Conservation (phyloP, 2,329 filamentous ascomycete species). For the Aureobasidium melanogenum region DNA sequence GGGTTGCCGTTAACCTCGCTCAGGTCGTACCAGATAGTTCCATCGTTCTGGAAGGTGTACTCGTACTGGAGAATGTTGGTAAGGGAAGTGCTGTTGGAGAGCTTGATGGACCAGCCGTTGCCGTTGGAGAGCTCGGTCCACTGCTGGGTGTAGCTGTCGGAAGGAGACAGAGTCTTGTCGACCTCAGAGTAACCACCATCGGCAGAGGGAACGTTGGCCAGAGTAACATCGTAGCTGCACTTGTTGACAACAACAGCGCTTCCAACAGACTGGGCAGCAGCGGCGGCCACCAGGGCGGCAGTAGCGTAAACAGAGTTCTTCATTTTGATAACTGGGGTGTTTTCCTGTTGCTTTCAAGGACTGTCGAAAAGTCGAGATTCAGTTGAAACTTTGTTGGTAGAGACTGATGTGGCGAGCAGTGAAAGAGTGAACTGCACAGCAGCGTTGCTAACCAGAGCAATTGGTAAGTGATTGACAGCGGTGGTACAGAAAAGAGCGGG, state of each 20-base stretch:
- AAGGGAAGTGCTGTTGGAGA: conserved; percentile 22
- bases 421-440: conserved; percentile 28
- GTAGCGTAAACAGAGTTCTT: conserved; percentile 21
- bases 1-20: conserved; percentile 31
- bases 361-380: background rate
- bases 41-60: conserved; percentile 29
- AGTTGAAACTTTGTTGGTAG: conserved; percentile 14
- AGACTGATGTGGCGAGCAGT: conserved; percentile 21
- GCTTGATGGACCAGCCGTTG: conserved; percentile 32
- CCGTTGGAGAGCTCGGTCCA: conserved; percentile 27
- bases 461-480: conserved; percentile 20
- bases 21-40: conserved; percentile 31
- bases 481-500: conserved; percentile 13
- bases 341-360: conserved; percentile 11
- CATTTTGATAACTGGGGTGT: conserved; percentile 15
- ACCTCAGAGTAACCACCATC: conserved; percentile 19
- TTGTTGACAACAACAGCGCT: conserved; percentile 24
- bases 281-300: conserved; percentile 18
- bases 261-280: conserved; percentile 17
- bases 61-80: conserved; percentile 30
- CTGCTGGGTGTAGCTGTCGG: conserved; percentile 23
- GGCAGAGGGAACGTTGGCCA: conserved; percentile 23
- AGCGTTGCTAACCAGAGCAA: conserved; percentile 24
- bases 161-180: conserved; percentile 19
- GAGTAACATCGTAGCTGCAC: conserved; percentile 25